Conservation (phyloP, 2,329 filamentous ascomycete species). For the Ophiostoma piceae region DNA sequence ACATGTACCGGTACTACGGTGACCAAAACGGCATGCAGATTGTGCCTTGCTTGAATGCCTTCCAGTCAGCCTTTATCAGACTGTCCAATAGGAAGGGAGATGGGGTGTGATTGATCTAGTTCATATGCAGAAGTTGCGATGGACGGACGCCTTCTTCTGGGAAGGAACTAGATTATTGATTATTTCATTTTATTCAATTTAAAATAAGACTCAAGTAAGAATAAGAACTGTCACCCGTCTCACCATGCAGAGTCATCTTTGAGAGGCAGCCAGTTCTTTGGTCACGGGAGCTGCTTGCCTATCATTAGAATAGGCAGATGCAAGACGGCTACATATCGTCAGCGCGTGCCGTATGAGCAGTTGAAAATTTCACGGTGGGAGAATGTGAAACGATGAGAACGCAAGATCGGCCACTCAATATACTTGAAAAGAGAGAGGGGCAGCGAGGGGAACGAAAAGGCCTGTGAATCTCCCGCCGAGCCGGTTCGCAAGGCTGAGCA, state of each 20-base stretch:
- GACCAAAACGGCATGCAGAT: no score
- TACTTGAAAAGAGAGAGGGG: background rate
- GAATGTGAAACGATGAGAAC: background rate
- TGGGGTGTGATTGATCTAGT: background rate
- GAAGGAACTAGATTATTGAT: background rate
- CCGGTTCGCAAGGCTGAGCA: background rate
- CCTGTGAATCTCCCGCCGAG: background rate
- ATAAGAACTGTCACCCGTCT: background rate
- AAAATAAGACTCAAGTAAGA: background rate
- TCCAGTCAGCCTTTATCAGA: background rate
- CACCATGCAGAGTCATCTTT: background rate
- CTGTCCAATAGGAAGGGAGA: background rate
- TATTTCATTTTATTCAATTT: background rate
- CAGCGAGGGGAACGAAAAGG: background rate
- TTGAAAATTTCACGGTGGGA: background rate
- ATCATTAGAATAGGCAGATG: background rate
- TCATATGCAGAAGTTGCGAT: background rate
- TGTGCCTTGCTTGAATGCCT: background rate
- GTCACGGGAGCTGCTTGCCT: background rate
- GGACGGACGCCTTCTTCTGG: background rate
- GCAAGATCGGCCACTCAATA: background rate
- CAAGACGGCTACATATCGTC: background rate
- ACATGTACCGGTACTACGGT: no score
- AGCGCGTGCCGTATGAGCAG: background rate
- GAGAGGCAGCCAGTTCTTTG: background rate